Conservation (phyloP, 2,329 filamentous ascomycete species). For the Phialophora macrospora region DNA sequence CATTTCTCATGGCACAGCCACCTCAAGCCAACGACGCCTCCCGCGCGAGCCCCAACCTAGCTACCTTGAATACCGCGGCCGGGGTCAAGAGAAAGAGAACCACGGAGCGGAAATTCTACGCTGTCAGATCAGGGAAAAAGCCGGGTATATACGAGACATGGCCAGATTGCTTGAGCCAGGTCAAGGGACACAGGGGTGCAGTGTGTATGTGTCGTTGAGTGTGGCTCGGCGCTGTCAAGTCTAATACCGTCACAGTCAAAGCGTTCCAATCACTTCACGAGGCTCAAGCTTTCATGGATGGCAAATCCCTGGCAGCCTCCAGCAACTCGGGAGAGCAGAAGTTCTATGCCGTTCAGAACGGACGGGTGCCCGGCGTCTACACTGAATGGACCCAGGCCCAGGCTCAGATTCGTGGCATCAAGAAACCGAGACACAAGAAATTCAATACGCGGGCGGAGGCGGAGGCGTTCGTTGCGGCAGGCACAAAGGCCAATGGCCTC, state of each 20-base stretch:
- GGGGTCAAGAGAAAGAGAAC: constrained; percentile 60
- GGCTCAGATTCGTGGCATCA: constrained; percentile 74
- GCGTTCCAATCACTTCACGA: constrained; percentile 75
- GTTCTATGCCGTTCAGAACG: constrained; percentile 65
- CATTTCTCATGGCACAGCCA: constrained; percentile 34
- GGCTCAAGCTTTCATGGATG: constrained; percentile 76
- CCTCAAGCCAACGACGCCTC: constrained; percentile 22
- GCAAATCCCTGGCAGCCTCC: constrained; percentile 55
- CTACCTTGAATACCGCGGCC: constrained; percentile 27
- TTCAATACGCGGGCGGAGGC: constrained; percentile 74
- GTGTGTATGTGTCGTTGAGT: constrained; percentile 62
- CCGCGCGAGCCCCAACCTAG: constrained; percentile 25
- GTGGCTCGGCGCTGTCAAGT: constrained; percentile 4
- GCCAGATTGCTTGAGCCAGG: constrained; percentile 65
- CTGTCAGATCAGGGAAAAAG: constrained; percentile 63
- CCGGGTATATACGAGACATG: constrained; percentile 69
- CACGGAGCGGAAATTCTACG: constrained; percentile 63
- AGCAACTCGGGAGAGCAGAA: constrained; percentile 46
- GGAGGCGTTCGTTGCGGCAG: constrained; percentile 70
- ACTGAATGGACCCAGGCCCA: constrained; percentile 71
- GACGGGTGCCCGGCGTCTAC: constrained; percentile 65
- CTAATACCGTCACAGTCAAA: constrained; percentile 64
- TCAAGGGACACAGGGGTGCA: constrained; percentile 68
- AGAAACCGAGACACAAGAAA: constrained; percentile 70
- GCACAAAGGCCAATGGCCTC: constrained; percentile 37